phyloP scores from a whole-genome alignment of 1,139 yeast genomes.

The Candida sojae region DNA sequence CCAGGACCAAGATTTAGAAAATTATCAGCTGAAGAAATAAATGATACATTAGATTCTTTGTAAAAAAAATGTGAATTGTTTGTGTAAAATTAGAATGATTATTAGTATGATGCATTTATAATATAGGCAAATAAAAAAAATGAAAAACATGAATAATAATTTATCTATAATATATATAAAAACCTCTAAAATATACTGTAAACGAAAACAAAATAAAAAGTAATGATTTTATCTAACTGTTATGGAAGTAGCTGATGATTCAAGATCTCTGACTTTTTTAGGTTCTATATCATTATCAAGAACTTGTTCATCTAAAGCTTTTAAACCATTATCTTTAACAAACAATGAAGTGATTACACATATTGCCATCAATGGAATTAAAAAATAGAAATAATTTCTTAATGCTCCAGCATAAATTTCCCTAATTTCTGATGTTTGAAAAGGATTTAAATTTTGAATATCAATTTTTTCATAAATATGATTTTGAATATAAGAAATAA shows the following conservation, averaged over 20 bases:
- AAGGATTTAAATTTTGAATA: constrained; percentile 16
- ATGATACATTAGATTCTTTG: constrained; percentile 91
- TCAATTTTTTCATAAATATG: constrained; percentile 22
- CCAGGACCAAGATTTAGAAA: constrained; percentile 88
- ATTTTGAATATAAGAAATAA: constrained; percentile 18
- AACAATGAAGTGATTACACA: constrained; percentile 38
- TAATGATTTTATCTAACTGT: constrained; percentile 1
- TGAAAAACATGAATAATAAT: background rate
- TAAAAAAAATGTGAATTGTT: constrained; percentile 26
- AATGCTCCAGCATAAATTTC: constrained; percentile 36
- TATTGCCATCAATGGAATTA: constrained; percentile 42
- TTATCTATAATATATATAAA: background rate
- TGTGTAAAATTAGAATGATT: too few species aligned
- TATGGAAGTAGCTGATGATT: constrained; percentile 15
- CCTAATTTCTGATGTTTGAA: constrained; percentile 26
- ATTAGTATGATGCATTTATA: background rate
- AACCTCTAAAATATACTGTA: background rate
- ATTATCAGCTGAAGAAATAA: constrained; percentile 85
- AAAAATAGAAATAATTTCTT: constrained; percentile 38
- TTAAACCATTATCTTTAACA: constrained; percentile 42
- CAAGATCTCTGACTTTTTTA: constrained; percentile 10
- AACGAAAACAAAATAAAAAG: background rate
- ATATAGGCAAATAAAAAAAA: background rate
- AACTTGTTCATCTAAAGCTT: constrained; percentile 33
- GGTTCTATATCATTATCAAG: constrained; percentile 1